phyloP scores from a whole-genome alignment of 805 yeast species.

The Candida takata region DNA sequence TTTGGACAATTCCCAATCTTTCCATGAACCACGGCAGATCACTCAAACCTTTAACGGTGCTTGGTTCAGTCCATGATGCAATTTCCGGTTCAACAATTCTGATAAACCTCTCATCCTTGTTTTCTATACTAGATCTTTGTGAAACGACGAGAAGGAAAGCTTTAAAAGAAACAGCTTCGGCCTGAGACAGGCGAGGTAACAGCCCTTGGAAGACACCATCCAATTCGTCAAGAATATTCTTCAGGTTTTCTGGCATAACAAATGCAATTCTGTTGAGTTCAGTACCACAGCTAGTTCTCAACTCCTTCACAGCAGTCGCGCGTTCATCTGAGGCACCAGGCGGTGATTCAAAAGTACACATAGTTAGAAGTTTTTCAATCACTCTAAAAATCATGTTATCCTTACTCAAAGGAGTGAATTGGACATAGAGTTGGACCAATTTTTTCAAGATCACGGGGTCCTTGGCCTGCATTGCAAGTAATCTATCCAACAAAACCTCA shows the following conservation, averaged over 20 bases:
- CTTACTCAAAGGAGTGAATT: constrained; percentile 84
- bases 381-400: constrained; percentile 79
- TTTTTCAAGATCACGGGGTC: constrained; percentile 80
- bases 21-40: constrained; percentile 99
- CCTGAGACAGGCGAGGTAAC: constrained; percentile 70
- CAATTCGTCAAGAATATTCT: constrained; percentile 71
- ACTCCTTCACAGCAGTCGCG: constrained; percentile 74
- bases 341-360: constrained; percentile 80
- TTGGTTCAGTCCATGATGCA: constrained; percentile 86
- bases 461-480: constrained; percentile 66
- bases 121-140: constrained; percentile 68
- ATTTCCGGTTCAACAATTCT: constrained; percentile 91
- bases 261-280: constrained; percentile 91
- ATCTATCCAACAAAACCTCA: constrained; percentile 64
- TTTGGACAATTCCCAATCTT: constrained; percentile 87
- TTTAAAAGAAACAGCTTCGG: constrained; percentile 90
- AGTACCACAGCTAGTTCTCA: constrained; percentile 88
- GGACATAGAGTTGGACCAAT: constrained; percentile 86
- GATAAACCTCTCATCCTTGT: constrained; percentile 72
- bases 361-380: constrained; percentile 75
- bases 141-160: constrained; percentile 89
- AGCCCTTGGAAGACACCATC: constrained; percentile 75
- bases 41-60: constrained; percentile 79
- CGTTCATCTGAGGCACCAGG: constrained; percentile 59
- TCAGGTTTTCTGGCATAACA: constrained; percentile 87